Percentiles rank a stretch among this genome's conserved stretches.
phyloP scores from a whole-genome alignment of 148 eudicot species.

The Camellia sinensis region DNA sequence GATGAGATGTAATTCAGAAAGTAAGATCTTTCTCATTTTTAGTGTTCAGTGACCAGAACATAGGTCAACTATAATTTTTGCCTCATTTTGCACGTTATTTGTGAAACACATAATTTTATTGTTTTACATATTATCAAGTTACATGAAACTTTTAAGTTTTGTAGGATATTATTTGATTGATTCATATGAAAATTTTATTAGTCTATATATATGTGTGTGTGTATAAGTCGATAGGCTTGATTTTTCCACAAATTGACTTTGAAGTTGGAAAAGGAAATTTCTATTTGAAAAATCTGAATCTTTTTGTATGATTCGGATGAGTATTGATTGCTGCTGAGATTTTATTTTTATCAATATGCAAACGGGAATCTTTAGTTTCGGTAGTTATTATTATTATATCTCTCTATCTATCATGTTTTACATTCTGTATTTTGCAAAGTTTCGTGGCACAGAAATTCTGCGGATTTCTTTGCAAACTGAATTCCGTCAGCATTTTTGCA shows the following conservation, averaged over 20 bases:
- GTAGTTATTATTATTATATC: no score
- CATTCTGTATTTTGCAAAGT: no score
- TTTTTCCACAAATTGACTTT: neutral
- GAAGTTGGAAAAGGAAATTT: no score
- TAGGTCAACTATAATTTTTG: no score
- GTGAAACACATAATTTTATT: no score
- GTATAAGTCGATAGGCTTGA: neutral
- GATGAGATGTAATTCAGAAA: neutral
- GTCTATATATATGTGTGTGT: neutral
- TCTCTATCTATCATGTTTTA: no score
- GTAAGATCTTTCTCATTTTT: neutral
- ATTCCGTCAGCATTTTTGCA: neutral
- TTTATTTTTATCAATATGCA: no score
- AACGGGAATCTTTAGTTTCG: neutral
- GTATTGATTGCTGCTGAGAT: neutral
- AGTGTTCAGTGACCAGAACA: no score
- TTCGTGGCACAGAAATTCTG: neutral
- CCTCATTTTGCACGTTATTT: neutral
- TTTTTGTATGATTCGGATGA: neutral
- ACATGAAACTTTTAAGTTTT: neutral
- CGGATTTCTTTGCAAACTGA: no score
- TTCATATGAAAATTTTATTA: no score
- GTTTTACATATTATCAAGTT: neutral
- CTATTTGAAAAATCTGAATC: neutral
- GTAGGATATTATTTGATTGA: no score